A percentile compares a stretch with the other conserved stretches of the same genome.
phyloP scores from a whole-genome alignment of 1,139 yeast species.

The Geotrichum phurueaensis region DNA sequence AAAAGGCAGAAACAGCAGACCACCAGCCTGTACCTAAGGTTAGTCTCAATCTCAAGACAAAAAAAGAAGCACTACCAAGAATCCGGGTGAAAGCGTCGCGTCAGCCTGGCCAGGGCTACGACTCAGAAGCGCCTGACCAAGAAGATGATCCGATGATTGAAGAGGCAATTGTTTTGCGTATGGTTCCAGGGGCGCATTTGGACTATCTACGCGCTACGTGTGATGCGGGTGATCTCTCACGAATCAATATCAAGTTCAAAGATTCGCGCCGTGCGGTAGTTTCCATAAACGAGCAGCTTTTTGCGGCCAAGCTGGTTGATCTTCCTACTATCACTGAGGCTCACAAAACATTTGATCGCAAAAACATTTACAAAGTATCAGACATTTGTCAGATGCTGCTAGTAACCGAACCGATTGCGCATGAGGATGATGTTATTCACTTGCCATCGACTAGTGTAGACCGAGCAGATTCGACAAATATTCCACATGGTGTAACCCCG shows the following conservation, averaged over 20 bases:
- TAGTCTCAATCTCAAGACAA: conserved; percentile 31
- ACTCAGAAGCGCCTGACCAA: conserved; percentile 91
- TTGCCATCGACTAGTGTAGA: conserved; percentile 36
- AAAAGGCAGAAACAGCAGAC: conserved; percentile 5
- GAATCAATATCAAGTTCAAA: conserved; percentile 71
- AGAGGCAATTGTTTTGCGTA: conserved; percentile 74
- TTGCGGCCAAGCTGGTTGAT: conserved; percentile 82
- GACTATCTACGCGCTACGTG: conserved; percentile 75
- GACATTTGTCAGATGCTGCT: conserved; percentile 83
- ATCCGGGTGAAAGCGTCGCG: conserved; percentile 78
- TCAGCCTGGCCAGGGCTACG: conserved; percentile 92
- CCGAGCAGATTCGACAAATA: conserved; percentile 44
- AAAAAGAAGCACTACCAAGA: conserved; percentile 41
- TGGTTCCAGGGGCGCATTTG: conserved; percentile 70
- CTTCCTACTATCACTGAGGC: conserved; percentile 85
- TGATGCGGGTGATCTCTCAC: conserved; percentile 73
- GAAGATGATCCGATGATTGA: conserved; percentile 93
- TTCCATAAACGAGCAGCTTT: conserved; percentile 48
- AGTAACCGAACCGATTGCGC: conserved; percentile 58
- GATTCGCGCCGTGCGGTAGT: conserved; percentile 74
- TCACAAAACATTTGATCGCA: conserved; percentile 83
- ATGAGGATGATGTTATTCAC: conserved; percentile 48
- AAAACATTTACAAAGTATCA: conserved; percentile 78
- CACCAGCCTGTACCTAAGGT: conserved; percentile 22
- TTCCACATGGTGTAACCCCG: conserved; percentile 75